These are phyloP conservation scores for Albifimbria verrucaria DNA, from an alignment of 2,329 filamentous ascomycete species.

Conservation along the genomic window DNA sequence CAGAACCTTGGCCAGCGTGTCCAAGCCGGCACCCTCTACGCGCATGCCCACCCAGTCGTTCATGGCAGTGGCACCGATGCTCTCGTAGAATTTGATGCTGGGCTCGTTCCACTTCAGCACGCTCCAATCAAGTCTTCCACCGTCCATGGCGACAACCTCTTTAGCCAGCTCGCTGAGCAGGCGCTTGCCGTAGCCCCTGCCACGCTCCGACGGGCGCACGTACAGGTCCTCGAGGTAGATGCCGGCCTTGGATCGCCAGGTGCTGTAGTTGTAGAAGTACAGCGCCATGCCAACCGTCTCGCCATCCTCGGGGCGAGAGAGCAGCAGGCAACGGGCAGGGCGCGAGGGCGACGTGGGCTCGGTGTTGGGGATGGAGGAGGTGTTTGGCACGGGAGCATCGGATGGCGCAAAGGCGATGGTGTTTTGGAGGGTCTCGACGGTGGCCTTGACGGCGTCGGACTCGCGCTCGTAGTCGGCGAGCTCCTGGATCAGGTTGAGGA, in stretches of 20 bases:
- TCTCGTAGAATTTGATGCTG: constrained; percentile 82
- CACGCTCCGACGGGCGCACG: constrained; percentile 67
- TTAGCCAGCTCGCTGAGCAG: constrained; percentile 75
- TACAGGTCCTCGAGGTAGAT: constrained; percentile 96
- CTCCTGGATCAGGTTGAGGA: constrained; percentile 77
- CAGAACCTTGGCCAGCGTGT: constrained; percentile 51
- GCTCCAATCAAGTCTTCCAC: constrained; percentile 80
- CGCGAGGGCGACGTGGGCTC: constrained; percentile 52
- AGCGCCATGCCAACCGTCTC: constrained; percentile 72
- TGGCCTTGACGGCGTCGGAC: constrained; percentile 71
- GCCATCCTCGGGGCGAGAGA: constrained; percentile 46
- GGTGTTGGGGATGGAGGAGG: constrained; percentile 35
- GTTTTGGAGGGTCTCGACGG: constrained; percentile 63
- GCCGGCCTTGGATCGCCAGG: constrained; percentile 82
- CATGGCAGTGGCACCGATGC: constrained; percentile 64
- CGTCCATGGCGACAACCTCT: constrained; percentile 70
- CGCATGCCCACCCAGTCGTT: constrained; percentile 73
- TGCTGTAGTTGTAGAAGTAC: constrained; percentile 95
- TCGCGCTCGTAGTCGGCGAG: constrained; percentile 87
- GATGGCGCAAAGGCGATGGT: constrained; percentile 76
- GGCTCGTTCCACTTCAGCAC: constrained; percentile 93
- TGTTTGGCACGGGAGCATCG: constrained; percentile 38
- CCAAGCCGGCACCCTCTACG: constrained; percentile 64
- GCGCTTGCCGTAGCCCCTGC: constrained; percentile 74
- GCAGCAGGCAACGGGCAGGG: constrained; percentile 74